Percentiles rank a stretch among this genome's conserved stretches.
Conservation (phyloP, 2,329 filamentous ascomycete genomes). For the Trichoderma polysporum region DNA sequence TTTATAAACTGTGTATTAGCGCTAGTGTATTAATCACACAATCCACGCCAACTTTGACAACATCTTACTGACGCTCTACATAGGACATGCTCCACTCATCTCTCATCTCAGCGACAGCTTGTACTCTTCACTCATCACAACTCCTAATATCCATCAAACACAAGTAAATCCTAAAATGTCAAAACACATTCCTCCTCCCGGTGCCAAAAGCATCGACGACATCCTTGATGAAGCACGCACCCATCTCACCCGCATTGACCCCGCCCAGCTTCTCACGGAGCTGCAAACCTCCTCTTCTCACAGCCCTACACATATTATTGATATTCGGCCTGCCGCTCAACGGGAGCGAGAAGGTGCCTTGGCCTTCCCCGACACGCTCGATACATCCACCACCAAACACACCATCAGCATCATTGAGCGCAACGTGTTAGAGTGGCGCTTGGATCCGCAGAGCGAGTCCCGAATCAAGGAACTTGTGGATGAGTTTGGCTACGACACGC, state of each 20-base stretch:
- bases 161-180: conserved; percentile 6
- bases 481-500: conserved; percentile 22
- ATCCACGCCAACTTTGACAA: background rate
- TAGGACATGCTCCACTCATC: background rate
- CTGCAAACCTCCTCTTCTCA: conserved; percentile 12
- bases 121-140: background rate
- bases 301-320: conserved; percentile 19
- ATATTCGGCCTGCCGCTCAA: conserved; percentile 22
- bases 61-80: background rate
- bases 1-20: background rate
- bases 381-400: conserved; percentile 3
- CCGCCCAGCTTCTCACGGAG: conserved; percentile 19
- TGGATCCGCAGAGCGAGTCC: conserved; percentile 20
- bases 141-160: background rate
- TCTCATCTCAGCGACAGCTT: background rate
- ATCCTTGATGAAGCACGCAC: conserved; percentile 21
- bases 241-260: conserved; percentile 12
- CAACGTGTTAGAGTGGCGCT: conserved; percentile 22
- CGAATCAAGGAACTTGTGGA: conserved; percentile 22
- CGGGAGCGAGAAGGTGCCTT: conserved; percentile 18
- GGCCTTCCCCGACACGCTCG: background rate
- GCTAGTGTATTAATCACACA: background rate
- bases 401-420: conserved; percentile 20
- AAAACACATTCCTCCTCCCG: conserved; percentile 19
- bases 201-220: conserved; percentile 21